A percentile compares a stretch with the other conserved stretches of the same genome.
These are phyloP conservation scores for Alternaria conjuncta DNA, from an alignment of 2,329 filamentous ascomycete genomes.

Conservation along the genomic window DNA sequence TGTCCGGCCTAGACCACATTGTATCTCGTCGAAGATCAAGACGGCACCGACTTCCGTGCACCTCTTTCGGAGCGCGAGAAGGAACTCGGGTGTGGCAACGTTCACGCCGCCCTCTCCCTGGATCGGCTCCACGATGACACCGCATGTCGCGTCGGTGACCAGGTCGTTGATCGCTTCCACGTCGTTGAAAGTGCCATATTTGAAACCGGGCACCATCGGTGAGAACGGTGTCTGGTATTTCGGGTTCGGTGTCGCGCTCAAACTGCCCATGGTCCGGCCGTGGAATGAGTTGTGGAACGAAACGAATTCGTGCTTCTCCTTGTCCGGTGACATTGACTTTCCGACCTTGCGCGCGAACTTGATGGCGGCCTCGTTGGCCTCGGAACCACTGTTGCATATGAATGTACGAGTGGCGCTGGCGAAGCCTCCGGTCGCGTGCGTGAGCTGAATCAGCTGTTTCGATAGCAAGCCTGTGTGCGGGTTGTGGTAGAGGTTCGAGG, in stretches of 20 bases:
- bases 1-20: constrained; percentile 88
- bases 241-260: constrained; percentile 96
- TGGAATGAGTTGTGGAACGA: constrained; percentile 95
- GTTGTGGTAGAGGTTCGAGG: constrained; percentile 97
- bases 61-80: constrained; percentile 79
- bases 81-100: constrained; percentile 80
- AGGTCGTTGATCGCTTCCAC: constrained; percentile 72
- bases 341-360: constrained; percentile 96
- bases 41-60: constrained; percentile 88
- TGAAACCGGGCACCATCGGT: constrained; percentile 94
- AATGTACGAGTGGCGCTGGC: constrained; percentile 81
- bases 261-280: constrained; percentile 90
- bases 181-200: constrained; percentile 86
- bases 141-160: constrained; percentile 85
- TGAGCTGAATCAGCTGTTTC: constrained; percentile 82
- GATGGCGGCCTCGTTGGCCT: constrained; percentile 97
- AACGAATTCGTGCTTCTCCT: constrained; percentile 80
- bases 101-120: constrained; percentile 96
- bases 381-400: constrained; percentile 93
- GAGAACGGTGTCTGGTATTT: constrained; percentile 97
- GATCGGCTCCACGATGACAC: constrained; percentile 95
- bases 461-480: constrained; percentile 91
- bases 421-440: constrained; percentile 80
- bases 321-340: constrained; percentile 73
- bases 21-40: constrained; percentile 95